phyloP scores from a whole-genome alignment of 2,329 filamentous ascomycete genomes.

The Domatiomyces catenatus region DNA sequence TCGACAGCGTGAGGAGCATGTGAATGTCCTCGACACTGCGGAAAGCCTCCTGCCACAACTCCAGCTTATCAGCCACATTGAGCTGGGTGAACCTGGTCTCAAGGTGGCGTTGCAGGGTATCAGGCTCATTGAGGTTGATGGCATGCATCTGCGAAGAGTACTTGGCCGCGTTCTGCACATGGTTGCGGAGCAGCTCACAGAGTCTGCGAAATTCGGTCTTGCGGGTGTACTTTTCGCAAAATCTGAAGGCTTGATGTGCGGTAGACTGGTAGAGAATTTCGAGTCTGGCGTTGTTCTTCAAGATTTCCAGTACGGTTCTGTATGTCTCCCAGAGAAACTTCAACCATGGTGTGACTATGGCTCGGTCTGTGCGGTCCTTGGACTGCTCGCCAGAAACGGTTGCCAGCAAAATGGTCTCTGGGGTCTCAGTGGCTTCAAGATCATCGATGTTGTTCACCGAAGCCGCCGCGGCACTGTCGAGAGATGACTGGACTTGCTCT shows the following conservation, averaged over 20 bases:
- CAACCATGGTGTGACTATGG: conserved; percentile 96
- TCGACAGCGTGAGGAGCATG: conserved; percentile 91
- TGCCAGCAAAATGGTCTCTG: conserved; percentile 91
- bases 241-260: conserved; percentile 94
- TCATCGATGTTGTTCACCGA: conserved; percentile 63
- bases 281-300: conserved; percentile 95
- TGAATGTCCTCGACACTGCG: conserved; percentile 98
- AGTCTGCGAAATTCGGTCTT: conserved; percentile 99
- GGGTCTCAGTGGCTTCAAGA: conserved; percentile 90
- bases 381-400: conserved; percentile 98
- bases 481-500: conserved; percentile 77
- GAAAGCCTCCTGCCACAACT: conserved; percentile 99
- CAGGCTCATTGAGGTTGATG: conserved; percentile 94
- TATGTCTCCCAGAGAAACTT: conserved; percentile 99
- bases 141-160: conserved; percentile 98
- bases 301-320: conserved; percentile 91
- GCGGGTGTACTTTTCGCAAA: conserved; percentile 92
- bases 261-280: conserved; percentile 98
- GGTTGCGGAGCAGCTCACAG: conserved; percentile 94
- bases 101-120: conserved; percentile 90
- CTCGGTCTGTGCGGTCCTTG: conserved; percentile 88
- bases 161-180: conserved; percentile 97
- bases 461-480: conserved; percentile 50
- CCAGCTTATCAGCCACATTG: conserved; percentile 92
- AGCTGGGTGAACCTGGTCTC: conserved; percentile 98